Conservation (phyloP, 2,329 filamentous ascomycete species). For the Calonectria naviculata region DNA sequence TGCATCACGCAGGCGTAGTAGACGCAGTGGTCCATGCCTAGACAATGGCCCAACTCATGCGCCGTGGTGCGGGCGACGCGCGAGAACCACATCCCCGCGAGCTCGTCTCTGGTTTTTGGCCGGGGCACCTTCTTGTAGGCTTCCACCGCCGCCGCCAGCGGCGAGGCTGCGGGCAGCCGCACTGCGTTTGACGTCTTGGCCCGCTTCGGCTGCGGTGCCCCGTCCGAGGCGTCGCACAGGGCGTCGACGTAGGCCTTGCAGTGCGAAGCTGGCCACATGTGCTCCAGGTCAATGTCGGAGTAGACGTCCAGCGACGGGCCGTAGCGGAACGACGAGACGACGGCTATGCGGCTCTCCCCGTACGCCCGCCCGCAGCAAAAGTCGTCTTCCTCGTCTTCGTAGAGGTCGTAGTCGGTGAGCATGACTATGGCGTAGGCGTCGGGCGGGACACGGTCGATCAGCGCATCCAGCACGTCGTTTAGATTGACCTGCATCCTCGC, state of each 20-base stretch:
- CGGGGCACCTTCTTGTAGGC: conserved; percentile 33
- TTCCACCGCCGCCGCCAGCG: conserved; percentile 50
- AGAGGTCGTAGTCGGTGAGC: conserved; percentile 71
- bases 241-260: conserved; percentile 62
- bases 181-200: background rate
- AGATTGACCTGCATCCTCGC: conserved; percentile 68
- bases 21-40: conserved; percentile 73
- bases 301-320: conserved; percentile 60
- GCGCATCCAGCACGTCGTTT: conserved; percentile 69
- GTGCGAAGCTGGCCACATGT: conserved; percentile 75
- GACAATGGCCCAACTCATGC: conserved; percentile 76
- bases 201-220: background rate
- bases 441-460: conserved; percentile 61
- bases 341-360: conserved; percentile 69
- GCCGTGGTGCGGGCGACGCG: conserved; percentile 67
- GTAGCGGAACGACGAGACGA: conserved; percentile 73
- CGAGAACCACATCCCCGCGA: conserved; percentile 65
- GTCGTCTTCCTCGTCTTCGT: conserved; percentile 72
- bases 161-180: conserved; percentile 20
- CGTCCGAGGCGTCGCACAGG: conserved; percentile 40
- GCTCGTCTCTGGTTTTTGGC: conserved; percentile 37
- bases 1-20: conserved; percentile 76
- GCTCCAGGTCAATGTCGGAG: conserved; percentile 53
- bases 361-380: conserved; percentile 76
- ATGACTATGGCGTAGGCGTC: conserved; percentile 71